Conservation (phyloP, 1,139 yeast genomes). For the Zygosaccharomyces pseudobailii region DNA sequence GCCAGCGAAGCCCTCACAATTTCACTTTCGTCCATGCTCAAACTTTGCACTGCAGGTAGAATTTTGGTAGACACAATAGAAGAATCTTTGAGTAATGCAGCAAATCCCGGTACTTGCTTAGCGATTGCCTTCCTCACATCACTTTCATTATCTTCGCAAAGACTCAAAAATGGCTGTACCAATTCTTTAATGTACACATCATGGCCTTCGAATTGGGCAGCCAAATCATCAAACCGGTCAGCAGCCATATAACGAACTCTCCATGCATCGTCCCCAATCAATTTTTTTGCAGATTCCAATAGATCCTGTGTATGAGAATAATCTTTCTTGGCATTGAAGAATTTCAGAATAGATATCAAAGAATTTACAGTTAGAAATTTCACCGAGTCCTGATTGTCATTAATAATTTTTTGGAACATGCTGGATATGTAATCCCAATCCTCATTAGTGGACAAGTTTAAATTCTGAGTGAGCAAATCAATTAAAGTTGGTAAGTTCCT, state of each 20-base stretch:
- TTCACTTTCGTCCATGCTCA: slow-evolving; percentile 89
- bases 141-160: slow-evolving; percentile 91
- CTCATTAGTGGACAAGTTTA: slow-evolving; percentile 37
- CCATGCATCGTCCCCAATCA: slow-evolving; percentile 92
- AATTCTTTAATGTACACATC: slow-evolving; percentile 54
- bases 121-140: slow-evolving; percentile 95
- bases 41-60: slow-evolving; percentile 76
- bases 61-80: slow-evolving; percentile 58
- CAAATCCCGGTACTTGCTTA: slow-evolving; percentile 81
- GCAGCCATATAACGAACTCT: slow-evolving; percentile 98
- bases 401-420: slow-evolving; percentile 76
- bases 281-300: slow-evolving; percentile 55
- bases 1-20: slow-evolving; percentile 92
- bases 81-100: slow-evolving; percentile 48
- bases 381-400: slow-evolving; percentile 93
- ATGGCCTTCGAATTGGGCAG: slow-evolving; percentile 51
- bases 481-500: slow-evolving; percentile 71
- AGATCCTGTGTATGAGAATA: slow-evolving; percentile 56
- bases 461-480: slow-evolving; percentile 47
- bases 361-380: slow-evolving; percentile 86
- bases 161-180: slow-evolving; percentile 51
- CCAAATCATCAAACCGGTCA: slow-evolving; percentile 75
- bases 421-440: slow-evolving; percentile 74
- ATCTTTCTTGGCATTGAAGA: slow-evolving; percentile 56
- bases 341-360: slow-evolving; percentile 64